Evolutionary conservation across 1,139 yeast species (phyloP).

Genomic region (Suhomyces bolitotheri): DNA sequence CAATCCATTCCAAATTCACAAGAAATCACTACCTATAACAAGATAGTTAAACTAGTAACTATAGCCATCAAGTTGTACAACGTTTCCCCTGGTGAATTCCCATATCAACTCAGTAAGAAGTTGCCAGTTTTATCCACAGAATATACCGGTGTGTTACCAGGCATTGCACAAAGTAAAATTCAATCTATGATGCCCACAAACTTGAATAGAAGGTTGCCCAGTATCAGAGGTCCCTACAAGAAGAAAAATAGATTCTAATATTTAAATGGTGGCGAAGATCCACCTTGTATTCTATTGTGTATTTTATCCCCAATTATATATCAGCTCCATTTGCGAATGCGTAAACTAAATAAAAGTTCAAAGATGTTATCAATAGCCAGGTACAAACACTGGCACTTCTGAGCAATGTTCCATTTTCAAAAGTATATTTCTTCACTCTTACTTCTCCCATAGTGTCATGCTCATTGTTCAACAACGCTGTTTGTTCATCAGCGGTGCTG

Average conservation of each 20-base stretch:
- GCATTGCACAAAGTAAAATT: slow-evolving; percentile 35
- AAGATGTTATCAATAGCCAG: slow-evolving; percentile 69
- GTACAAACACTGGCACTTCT: slow-evolving; percentile 57
- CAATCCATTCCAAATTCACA: slow-evolving; percentile 29
- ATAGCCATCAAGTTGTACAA: slow-evolving; percentile 32
- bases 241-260: slow-evolving; percentile 31
- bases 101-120: slow-evolving; percentile 39
- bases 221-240: slow-evolving; percentile 43
- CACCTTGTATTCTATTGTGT: slow-evolving; percentile 12
- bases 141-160: slow-evolving; percentile 81
- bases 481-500: slow-evolving; percentile 10
- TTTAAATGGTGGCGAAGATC: too few species aligned
- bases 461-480: slow-evolving; percentile 13
- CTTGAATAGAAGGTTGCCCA: slow-evolving; percentile 34
- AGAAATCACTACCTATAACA: slow-evolving; percentile 44
- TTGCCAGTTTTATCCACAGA: slow-evolving; percentile 74
- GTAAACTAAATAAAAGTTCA: slow-evolving; percentile 70
- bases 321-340: slow-evolving; percentile 74
- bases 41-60: slow-evolving; percentile 35
- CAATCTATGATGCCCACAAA: slow-evolving; percentile 14
- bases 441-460: slow-evolving; percentile 8
- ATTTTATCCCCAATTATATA: slow-evolving; percentile 31
- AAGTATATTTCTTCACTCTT: slow-evolving; percentile 26
- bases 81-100: slow-evolving; percentile 30
- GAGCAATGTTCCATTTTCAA: slow-evolving; percentile 65